Conservation (phyloP, 176 grass and related monocot genomes). For the Musa beccarii region DNA sequence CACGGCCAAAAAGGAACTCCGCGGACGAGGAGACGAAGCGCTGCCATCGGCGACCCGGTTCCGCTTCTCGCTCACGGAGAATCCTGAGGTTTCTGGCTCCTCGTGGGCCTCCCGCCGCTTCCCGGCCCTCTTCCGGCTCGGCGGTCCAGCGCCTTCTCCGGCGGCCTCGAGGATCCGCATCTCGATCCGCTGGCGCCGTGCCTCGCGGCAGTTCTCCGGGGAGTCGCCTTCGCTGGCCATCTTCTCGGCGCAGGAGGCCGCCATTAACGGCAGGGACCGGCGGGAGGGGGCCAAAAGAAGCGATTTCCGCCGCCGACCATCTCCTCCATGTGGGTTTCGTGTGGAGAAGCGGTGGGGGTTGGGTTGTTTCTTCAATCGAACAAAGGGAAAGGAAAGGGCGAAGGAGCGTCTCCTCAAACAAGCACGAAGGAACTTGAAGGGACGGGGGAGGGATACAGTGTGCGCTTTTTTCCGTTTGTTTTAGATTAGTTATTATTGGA, state of each 20-base stretch:
- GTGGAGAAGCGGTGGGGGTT: background rate
- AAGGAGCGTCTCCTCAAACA: too few species aligned
- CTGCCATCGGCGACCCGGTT: background rate
- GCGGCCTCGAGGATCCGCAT: background rate
- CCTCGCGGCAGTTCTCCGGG: constrained; percentile 28
- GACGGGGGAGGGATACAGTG: too few species aligned
- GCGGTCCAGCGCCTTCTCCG: background rate
- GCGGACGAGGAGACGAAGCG: background rate
- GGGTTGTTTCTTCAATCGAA: too few species aligned
- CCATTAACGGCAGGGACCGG: constrained; percentile 14
- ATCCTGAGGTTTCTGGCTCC: background rate
- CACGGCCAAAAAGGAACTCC: too few species aligned
- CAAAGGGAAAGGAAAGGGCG: too few species aligned
- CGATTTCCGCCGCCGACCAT: constrained; percentile 9
- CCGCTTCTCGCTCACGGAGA: too few species aligned
- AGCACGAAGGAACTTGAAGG: too few species aligned
- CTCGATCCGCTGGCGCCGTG: constrained; percentile 11
- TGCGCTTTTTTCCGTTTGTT: too few species aligned
- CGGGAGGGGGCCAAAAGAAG: background rate
- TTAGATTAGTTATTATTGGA: background rate
- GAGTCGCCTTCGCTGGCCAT: constrained; percentile 3
- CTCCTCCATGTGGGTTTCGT: background rate
- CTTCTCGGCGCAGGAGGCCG: background rate
- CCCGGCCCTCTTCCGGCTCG: background rate
- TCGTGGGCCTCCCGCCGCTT: background rate